These are phyloP conservation scores for Elaeis oleifera DNA, from an alignment of 202 grass and related monocot species.

Conservation along the genomic window DNA sequence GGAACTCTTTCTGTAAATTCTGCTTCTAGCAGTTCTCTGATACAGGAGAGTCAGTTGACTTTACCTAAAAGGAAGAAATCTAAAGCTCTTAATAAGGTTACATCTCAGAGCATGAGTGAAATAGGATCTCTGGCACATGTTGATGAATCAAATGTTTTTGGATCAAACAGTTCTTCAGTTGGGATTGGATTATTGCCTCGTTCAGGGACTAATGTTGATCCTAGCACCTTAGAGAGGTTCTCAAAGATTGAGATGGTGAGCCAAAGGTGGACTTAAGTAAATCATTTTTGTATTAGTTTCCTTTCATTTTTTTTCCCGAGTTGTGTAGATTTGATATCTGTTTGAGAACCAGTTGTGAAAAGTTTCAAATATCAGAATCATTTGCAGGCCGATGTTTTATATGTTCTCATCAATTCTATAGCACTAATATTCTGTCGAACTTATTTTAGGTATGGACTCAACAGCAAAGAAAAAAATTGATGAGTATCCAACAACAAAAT, in stretches of 20 bases:
- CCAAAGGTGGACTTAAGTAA: constrained; percentile 29
- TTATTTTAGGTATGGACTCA: constrained; percentile 31
- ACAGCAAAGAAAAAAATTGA: constrained; percentile 25
- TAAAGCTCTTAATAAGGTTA: constrained; percentile 14
- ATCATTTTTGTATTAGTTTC: constrained; percentile 6
- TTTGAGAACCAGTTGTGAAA: no score
- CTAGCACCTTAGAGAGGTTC: constrained; percentile 30
- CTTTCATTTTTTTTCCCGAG: no score
- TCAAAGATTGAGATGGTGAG: constrained; percentile 39
- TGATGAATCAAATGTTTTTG: constrained; percentile 3
- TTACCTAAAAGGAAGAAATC: constrained; percentile 10
- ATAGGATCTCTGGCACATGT: neutral
- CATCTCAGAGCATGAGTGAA: constrained; percentile 10
- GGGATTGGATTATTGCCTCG: constrained; percentile 8
- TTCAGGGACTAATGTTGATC: constrained; percentile 19
- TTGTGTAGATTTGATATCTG: no score
- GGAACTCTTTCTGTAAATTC: constrained; percentile 23
- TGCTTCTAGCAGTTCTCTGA: constrained; percentile 7
- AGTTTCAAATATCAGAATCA: neutral
- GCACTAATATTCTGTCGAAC: neutral
- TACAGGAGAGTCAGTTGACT: constrained; percentile 11
- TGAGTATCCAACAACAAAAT: constrained; percentile 4
- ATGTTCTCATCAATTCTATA: neutral
- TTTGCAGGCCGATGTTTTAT: neutral
- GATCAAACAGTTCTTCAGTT: constrained; percentile 24